phyloP scores from a whole-genome alignment of 139 green algal genomes.

The Chloropicon primus region DNA sequence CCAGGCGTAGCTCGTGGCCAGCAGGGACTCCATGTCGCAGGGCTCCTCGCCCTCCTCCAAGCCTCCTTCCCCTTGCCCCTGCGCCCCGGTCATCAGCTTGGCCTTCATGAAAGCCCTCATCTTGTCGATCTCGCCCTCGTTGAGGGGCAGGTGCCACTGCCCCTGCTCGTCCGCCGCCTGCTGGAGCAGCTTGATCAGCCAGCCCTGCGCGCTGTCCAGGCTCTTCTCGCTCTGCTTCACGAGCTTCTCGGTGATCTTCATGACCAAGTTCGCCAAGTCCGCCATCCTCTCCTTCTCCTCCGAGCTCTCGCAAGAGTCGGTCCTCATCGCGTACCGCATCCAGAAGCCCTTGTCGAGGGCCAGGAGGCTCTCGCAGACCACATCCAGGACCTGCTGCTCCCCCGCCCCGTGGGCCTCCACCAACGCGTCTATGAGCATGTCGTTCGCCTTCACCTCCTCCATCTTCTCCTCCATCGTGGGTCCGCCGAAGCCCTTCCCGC shows the following conservation, averaged over 20 bases:
- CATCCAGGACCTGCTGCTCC: not conserved
- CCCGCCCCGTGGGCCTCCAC: not conserved
- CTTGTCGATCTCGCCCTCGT: not conserved
- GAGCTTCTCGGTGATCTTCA: not conserved
- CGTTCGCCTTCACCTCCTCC: not conserved
- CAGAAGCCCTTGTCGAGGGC: not conserved
- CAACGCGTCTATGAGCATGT: not conserved
- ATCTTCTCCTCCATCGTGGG: not conserved
- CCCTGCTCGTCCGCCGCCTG: not conserved
- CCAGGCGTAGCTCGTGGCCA: not conserved
- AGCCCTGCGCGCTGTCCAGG: not conserved
- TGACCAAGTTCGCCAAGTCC: not conserved
- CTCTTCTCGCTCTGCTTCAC: not conserved
- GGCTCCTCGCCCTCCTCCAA: not conserved
- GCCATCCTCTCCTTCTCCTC: not conserved
- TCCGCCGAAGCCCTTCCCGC: not conserved
- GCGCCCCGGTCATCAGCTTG: not conserved
- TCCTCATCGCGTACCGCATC: not conserved
- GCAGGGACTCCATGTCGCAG: not conserved
- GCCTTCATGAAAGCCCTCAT: not conserved
- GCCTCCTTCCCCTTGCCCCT: not conserved
- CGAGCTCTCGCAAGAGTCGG: not conserved
- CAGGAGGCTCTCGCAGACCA: not conserved
- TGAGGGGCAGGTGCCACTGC: not conserved
- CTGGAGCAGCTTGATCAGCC: not conserved